Base-by-base conservation (phyloP, 2,329 filamentous ascomycete species). In the Alternaria brassicicola region DNA sequence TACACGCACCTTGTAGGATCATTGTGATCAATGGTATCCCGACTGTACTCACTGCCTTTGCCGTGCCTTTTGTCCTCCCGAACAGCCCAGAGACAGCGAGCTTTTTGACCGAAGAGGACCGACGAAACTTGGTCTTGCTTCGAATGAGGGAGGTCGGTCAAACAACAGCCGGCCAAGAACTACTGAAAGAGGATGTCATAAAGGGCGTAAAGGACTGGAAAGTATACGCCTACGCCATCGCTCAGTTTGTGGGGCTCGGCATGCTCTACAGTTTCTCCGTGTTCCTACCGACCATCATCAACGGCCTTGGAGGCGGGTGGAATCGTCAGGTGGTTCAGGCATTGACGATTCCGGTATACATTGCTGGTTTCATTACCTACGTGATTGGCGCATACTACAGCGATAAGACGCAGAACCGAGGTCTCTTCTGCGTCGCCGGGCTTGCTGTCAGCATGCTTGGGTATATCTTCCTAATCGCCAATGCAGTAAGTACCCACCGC, bases 31-130 rank as follows among this genome's bases (percentile, higher is more conserved):
- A 73, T 49, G 71, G 70, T 4, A 61, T 72, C n/a, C 63, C 67
- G 1, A 72, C 70, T 8, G 54, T 73, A 6, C 23, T 73, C 6
- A 68, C 67, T 1, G 83, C 83, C 4, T 59, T 82, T 3, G 71
- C 74, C 1, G 76, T 84, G 4, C 83, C 80, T 59, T 84, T 85
- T 42, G 53, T 82, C 0, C 74, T 86, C 0, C 83, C 83, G 2
- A 83, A 86, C 62, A 85, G 65, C 31, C 71, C 70, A 3, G 70
- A 74, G 36, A 73, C 68, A 2, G 80, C 81, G 7, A 59, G 45
- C 3, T 75, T 72, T 49, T 55, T 75, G 17, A 67, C 61, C 12
- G 62, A 69, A 39, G 63, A 69, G 12, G 70, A 75, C 35, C 64
- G 68, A 3, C 55, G 57, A 10, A 65, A 69, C 25, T 48, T 74